Evolutionary conservation across 306 rosid species (phyloP).

Genomic region (Argentina anserina): DNA sequence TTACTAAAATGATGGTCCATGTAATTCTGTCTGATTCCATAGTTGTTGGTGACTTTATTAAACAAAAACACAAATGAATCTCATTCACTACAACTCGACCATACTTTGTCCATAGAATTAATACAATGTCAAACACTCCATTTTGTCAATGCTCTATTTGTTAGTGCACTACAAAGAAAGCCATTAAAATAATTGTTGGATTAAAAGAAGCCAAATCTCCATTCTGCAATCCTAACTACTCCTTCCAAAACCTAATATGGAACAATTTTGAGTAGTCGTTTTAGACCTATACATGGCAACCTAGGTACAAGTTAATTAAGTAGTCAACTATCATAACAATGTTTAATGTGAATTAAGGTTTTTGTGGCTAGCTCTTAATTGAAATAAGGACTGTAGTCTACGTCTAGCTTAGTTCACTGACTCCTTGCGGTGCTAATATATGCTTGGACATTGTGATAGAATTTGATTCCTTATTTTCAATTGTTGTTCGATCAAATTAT

Average conservation of each 20-base stretch:
- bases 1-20: background rate
- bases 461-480: background rate
- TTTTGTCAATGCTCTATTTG: background rate
- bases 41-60: conserved; percentile 1
- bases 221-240: background rate
- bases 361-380: background rate
- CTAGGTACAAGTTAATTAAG: background rate
- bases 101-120: background rate
- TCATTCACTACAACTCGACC: background rate
- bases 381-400: conserved; percentile 10
- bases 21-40: background rate
- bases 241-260: background rate
- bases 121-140: background rate
- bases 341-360: background rate
- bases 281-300: background rate
- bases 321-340: background rate
- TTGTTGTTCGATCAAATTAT: background rate
- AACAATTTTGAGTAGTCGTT: background rate
- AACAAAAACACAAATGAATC: background rate
- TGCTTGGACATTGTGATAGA: background rate
- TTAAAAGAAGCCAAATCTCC: background rate
- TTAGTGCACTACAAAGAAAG: background rate
- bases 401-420: background rate
- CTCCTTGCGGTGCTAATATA: background rate
- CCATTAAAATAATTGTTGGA: background rate